These are phyloP conservation scores for Excoecaria cochinchinensis DNA, from an alignment of 345 rosid species.

Conservation along the genomic window DNA sequence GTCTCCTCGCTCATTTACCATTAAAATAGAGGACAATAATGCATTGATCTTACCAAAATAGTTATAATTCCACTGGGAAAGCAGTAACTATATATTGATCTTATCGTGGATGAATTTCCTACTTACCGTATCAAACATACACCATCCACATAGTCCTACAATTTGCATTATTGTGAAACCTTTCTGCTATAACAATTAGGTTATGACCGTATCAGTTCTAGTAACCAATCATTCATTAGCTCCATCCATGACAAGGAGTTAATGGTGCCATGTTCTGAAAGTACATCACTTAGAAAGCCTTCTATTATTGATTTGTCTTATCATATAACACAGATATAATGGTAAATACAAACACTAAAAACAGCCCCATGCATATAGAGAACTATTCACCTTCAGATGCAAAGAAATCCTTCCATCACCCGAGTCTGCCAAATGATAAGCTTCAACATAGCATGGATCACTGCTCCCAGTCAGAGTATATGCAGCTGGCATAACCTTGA, in stretches of 20 bases:
- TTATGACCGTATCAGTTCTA: not conserved
- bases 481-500: conserved; percentile 79
- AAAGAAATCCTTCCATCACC: conserved; percentile 92
- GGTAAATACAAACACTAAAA: not conserved
- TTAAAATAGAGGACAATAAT: not conserved
- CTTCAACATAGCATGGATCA: conserved; percentile 97
- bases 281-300: not conserved
- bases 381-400: conserved; percentile 67
- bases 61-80: not conserved
- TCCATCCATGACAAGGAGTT: not conserved
- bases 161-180: not conserved
- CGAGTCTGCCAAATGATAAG: conserved; percentile 93
- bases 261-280: not conserved
- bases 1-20: not conserved
- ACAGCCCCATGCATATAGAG: not conserved
- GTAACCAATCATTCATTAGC: not conserved
- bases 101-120: not conserved
- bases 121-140: not conserved
- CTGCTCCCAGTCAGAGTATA: conserved; percentile 86
- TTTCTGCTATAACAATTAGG: not conserved
- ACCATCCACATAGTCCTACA: not conserved
- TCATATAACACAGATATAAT: not conserved
- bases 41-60: not conserved
- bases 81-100: not conserved
- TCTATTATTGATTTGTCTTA: not conserved